A percentile compares a stretch with the other conserved stretches of the same genome.
These are phyloP conservation scores for Sphagnum magellanicum DNA, from an alignment of 228 moss, liverwort and hornwort species.

Conservation along the genomic window DNA sequence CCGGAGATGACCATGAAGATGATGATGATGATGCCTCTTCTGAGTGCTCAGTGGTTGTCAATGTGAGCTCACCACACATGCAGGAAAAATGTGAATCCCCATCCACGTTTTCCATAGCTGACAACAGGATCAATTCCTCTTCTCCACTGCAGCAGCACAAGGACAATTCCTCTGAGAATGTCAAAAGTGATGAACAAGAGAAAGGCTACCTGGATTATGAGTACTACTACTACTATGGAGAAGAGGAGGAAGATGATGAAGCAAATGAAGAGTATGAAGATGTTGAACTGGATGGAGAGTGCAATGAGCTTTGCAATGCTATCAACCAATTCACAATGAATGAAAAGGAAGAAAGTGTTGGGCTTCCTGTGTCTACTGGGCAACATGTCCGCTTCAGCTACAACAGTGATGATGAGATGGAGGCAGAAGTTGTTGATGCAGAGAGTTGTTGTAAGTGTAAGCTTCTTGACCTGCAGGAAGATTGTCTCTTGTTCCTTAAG, in stretches of 20 bases:
- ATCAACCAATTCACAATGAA: constrained; percentile 62
- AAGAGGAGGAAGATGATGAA: background rate
- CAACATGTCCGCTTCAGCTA: constrained; percentile 67
- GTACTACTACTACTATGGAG: constrained; percentile 21
- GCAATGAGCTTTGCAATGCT: constrained; percentile 68
- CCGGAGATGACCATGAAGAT: constrained; percentile 5
- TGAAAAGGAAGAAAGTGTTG: constrained; percentile 5
- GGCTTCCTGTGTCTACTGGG: constrained; percentile 42
- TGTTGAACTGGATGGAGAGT: constrained; percentile 39
- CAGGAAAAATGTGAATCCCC: too few relatives aligned
- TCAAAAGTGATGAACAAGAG: constrained; percentile 10
- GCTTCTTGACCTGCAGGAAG: too few relatives aligned
- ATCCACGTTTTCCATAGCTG: too few relatives aligned
- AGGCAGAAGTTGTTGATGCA: constrained; percentile 36
- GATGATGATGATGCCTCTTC: constrained; percentile 34
- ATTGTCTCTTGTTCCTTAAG: too few relatives aligned
- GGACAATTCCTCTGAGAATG: too few relatives aligned
- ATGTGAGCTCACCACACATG: constrained; percentile 36
- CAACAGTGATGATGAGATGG: constrained; percentile 70
- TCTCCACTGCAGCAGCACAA: too few relatives aligned
- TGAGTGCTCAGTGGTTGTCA: constrained; percentile 46
- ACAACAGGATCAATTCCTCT: too few relatives aligned
- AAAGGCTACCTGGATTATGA: constrained; percentile 12
- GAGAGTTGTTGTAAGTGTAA: too few relatives aligned
- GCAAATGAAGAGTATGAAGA: constrained; percentile 8